phyloP scores from a whole-genome alignment of 1,139 yeast species.

The Nadsonia commutata region DNA sequence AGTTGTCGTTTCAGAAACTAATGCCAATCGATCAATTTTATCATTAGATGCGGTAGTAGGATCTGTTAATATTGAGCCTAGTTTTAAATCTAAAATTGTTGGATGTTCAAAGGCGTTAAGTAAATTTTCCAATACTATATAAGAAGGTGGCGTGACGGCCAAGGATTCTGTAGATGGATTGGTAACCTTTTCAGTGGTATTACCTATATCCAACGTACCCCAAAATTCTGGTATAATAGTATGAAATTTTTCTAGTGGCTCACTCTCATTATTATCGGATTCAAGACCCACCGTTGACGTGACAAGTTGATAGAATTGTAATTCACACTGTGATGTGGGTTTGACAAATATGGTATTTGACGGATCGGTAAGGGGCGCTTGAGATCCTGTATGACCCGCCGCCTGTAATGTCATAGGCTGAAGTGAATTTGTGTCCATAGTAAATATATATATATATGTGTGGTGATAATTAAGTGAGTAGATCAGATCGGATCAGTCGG shows the following conservation, averaged over 20 bases:
- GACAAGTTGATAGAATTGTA: constrained; percentile 47
- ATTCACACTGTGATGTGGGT: constrained; percentile 46
- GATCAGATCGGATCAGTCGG: too few relatives aligned
- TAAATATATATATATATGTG: too few relatives aligned
- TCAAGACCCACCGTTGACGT: too few relatives aligned
- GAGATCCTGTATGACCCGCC: constrained; percentile 79
- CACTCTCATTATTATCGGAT: too few relatives aligned
- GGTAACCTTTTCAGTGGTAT: not conserved
- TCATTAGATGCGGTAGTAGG: constrained; percentile 36
- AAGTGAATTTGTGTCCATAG: too few relatives aligned
- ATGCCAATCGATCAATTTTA: constrained; percentile 43
- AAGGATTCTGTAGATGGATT: not conserved
- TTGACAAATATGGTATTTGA: constrained; percentile 61
- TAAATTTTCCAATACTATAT: constrained; percentile 60
- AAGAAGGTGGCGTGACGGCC: constrained; percentile 2
- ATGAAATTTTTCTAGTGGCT: too few relatives aligned
- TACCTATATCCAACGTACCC: constrained; percentile 22
- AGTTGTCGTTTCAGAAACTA: constrained; percentile 60
- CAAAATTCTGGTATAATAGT: constrained; percentile 27
- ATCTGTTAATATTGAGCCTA: constrained; percentile 64
- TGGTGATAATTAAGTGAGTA: too few relatives aligned
- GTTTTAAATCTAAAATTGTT: constrained; percentile 65
- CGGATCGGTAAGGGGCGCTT: constrained; percentile 34
- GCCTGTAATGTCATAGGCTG: constrained; percentile 32
- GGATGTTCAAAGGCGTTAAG: constrained; percentile 51